Conservation (phyloP, 768 basidiomycete species). For the Strobilomyces echinocephalus region DNA sequence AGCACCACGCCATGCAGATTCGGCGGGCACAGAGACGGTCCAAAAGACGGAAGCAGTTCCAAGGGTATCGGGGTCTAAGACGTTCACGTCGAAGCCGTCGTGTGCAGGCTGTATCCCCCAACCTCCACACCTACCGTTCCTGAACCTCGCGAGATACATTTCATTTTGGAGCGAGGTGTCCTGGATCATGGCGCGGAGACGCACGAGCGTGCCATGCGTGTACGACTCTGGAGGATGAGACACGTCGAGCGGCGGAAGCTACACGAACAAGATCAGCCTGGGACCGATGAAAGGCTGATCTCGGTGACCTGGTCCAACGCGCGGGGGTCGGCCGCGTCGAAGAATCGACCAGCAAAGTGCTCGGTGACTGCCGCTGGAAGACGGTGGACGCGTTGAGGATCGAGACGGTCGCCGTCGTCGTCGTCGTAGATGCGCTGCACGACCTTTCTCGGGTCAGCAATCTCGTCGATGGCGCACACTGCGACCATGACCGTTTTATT, state of each 20-base stretch:
- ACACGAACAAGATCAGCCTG: constrained; percentile 2
- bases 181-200: constrained; percentile 76
- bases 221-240: constrained; percentile 46
- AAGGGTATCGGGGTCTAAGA: constrained; percentile 47
- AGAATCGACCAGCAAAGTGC: constrained; percentile 46
- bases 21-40: constrained; percentile 71
- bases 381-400: background rate
- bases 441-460: constrained; percentile 44
- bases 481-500: constrained; percentile 43
- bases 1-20: constrained; percentile 52
- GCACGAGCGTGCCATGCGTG: constrained; percentile 53
- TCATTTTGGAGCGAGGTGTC: constrained; percentile 73
- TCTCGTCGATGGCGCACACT: constrained; percentile 43
- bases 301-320: constrained; percentile 19
- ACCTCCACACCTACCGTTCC: constrained; percentile 53
- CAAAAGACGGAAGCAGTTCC: constrained; percentile 62
- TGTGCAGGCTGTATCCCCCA: constrained; percentile 57
- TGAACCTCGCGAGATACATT: constrained; percentile 56
- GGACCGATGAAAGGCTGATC: constrained; percentile 4
- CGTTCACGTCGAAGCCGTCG: constrained; percentile 7
- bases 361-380: constrained; percentile 42
- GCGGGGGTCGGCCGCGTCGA: constrained; percentile 30
- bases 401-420: constrained; percentile 5
- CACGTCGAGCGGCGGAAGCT: constrained; percentile 59
- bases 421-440: constrained; percentile 46